These are phyloP conservation scores for Lagerstroemia speciosa DNA, from an alignment of 345 rosid species.

Conservation along the genomic window DNA sequence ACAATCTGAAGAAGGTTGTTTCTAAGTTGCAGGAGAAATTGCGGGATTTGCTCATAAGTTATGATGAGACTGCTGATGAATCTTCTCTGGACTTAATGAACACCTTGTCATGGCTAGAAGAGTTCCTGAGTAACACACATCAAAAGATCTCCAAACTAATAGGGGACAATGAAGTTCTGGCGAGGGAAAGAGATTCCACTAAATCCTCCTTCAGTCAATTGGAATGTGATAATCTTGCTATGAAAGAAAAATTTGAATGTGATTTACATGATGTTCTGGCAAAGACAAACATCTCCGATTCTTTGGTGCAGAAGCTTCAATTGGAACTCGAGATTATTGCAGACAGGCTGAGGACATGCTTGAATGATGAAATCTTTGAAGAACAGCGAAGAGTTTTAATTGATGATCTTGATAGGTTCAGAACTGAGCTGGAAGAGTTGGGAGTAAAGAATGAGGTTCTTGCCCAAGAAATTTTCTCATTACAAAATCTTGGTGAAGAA, in stretches of 20 bases:
- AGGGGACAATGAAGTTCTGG: constrained; percentile 46
- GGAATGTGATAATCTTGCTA: constrained; percentile 36
- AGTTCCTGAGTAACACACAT: constrained; percentile 39
- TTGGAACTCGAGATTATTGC: constrained; percentile 45
- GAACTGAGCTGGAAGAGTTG: constrained; percentile 46
- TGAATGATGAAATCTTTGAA: constrained; percentile 46
- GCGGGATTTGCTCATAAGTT: constrained; percentile 21
- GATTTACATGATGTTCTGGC: constrained; percentile 34
- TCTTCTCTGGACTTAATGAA: no score
- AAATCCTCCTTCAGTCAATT: constrained; percentile 30
- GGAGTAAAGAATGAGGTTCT: constrained; percentile 41
- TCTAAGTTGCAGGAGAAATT: constrained; percentile 46
- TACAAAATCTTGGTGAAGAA: constrained; percentile 45
- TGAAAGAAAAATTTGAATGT: constrained; percentile 49
- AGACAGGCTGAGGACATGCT: constrained; percentile 35
- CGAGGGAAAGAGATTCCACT: constrained; percentile 42
- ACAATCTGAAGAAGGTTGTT: constrained; percentile 33
- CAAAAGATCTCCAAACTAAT: constrained; percentile 40
- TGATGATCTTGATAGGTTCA: constrained; percentile 48
- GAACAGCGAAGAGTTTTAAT: constrained; percentile 36
- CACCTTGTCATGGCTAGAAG: constrained; percentile 35
- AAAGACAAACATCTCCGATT: constrained; percentile 41
- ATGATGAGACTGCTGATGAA: constrained; percentile 23
- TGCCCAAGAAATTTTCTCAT: constrained; percentile 40
- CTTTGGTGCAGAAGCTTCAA: constrained; percentile 53